phyloP scores from a whole-genome alignment of 2,329 filamentous ascomycete species.

The Colletotrichum australisinense region DNA sequence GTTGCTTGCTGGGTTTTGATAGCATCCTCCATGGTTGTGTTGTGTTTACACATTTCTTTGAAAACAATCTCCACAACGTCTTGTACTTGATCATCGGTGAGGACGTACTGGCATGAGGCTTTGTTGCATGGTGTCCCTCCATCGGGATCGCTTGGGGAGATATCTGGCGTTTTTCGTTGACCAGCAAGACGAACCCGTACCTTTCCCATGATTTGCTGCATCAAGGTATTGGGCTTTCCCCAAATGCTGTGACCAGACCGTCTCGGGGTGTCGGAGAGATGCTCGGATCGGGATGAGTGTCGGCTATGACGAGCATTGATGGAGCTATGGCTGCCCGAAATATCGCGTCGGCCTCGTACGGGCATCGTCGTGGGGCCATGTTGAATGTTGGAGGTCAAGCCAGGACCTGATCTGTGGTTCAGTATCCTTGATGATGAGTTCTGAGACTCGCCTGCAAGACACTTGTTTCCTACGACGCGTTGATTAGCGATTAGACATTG shows the following conservation, averaged over 20 bases:
- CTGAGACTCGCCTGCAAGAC: too few species aligned
- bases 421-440: too few species aligned
- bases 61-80: slow-evolving; percentile 23
- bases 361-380: not conserved
- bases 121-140: not conserved
- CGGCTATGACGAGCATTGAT: not conserved
- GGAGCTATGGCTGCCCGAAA: not conserved
- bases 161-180: not conserved
- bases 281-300: not conserved
- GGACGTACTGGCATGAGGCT: slow-evolving; percentile 12
- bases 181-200: not conserved
- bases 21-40: not conserved
- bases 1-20: not conserved
- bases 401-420: too few species aligned
- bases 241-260: not conserved
- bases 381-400: not conserved
- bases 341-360: too few species aligned
- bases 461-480: not conserved
- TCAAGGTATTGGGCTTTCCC: not conserved
- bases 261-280: not conserved
- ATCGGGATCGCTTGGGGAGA: not conserved
- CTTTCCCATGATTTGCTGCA: slow-evolving; percentile 18
- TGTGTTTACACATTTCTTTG: slow-evolving; percentile 15
- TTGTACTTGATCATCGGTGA: slow-evolving; percentile 19
- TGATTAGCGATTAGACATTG: not conserved